Evolutionary conservation across 164 flowering plant genomes (phyloP).

Genomic region (Vitis riparia): DNA sequence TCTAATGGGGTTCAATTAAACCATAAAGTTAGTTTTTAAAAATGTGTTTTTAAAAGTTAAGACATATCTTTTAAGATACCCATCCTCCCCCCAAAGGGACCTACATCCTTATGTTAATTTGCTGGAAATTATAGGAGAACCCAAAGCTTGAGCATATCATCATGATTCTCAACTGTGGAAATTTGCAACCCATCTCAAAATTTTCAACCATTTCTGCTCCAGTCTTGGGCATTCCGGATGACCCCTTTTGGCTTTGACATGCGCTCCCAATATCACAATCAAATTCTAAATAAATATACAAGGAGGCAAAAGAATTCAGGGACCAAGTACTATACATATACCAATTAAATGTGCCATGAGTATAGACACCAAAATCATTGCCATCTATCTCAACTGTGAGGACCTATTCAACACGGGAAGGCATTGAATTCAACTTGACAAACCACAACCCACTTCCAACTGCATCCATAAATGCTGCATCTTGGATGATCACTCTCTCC

Average conservation of each 20-base stretch:
- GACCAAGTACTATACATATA: neutral
- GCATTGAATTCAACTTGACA: conserved; percentile 9
- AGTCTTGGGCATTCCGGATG: neutral
- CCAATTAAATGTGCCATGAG: neutral
- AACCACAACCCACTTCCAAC: conserved; percentile 17
- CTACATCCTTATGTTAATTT: neutral
- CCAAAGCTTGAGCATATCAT: too few species aligned
- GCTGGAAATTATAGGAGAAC: too few species aligned
- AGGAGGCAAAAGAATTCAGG: neutral
- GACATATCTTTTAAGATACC: conserved; percentile 21
- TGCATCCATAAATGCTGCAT: conserved; percentile 15
- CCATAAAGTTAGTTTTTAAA: conserved; percentile 25
- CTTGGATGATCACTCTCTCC: conserved; percentile 2
- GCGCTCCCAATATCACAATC: too few species aligned
- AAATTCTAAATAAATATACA: too few species aligned
- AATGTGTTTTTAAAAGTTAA: conserved; percentile 35
- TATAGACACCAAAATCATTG: neutral
- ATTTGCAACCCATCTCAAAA: neutral
- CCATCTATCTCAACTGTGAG: neutral
- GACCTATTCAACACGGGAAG: neutral
- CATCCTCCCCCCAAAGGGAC: conserved; percentile 20
- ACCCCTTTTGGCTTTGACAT: neutral
- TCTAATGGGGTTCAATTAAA: conserved; percentile 18
- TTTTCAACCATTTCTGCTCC: neutral
- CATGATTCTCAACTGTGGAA: too few species aligned